Conservation (phyloP, 345 rosid species). For the Hypericum perforatum region DNA sequence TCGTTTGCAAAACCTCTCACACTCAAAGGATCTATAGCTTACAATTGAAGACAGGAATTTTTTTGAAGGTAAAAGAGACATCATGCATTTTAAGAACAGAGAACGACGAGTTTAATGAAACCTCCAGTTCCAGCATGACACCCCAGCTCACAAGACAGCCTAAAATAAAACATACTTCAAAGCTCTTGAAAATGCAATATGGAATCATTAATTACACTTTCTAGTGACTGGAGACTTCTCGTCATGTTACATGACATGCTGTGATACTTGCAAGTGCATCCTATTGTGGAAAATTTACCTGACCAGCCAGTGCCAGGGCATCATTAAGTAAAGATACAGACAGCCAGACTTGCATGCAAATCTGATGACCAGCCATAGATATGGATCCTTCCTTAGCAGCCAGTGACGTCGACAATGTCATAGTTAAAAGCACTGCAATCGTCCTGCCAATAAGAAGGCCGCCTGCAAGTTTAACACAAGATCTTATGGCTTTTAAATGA, state of each 20-base stretch:
- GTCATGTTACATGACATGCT: neutral
- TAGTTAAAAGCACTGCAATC: slow-evolving; percentile 58
- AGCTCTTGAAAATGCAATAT: too few relatives aligned
- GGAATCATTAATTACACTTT: too few relatives aligned
- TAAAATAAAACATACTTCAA: too few relatives aligned
- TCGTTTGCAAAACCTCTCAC: too few relatives aligned
- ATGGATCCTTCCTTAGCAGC: slow-evolving; percentile 79
- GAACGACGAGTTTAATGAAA: too few relatives aligned
- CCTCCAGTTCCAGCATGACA: too few relatives aligned
- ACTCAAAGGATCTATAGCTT: too few relatives aligned
- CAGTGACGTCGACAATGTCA: slow-evolving; percentile 79
- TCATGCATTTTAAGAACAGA: too few relatives aligned
- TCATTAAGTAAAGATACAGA: slow-evolving; percentile 83
- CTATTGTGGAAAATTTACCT: slow-evolving; percentile 32
- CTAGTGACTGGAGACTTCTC: too few relatives aligned
- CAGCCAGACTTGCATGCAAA: slow-evolving; percentile 83
- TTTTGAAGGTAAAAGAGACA: too few relatives aligned
- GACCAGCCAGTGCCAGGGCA: slow-evolving; percentile 93
- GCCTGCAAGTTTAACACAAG: slow-evolving; percentile 34
- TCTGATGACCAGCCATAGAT: slow-evolving; percentile 95
- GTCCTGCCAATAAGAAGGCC: slow-evolving; percentile 93
- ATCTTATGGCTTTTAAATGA: neutral
- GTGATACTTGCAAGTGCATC: slow-evolving; percentile 2
- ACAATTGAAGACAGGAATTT: too few relatives aligned
- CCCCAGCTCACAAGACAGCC: too few relatives aligned